Base-by-base conservation (phyloP, 2,329 filamentous ascomycete species). In the Trichophyton benhamiae region DNA sequence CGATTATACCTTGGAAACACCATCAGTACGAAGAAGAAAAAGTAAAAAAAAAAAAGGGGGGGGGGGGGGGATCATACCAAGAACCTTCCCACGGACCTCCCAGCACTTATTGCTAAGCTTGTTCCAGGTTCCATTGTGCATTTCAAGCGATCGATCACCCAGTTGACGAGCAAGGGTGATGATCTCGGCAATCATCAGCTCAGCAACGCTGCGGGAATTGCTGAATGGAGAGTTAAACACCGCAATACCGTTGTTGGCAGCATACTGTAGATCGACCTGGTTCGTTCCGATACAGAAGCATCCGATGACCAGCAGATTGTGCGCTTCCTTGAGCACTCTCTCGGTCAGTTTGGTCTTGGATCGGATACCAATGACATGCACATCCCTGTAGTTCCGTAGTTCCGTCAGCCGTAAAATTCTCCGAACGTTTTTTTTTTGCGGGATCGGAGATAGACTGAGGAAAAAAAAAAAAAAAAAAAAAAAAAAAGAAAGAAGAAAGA, bases 151-250 rank as follows among this genome's bases (percentile, higher is more conserved):
- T 68, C 94, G 89, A 75, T 99, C 94, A 65, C 89, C 87, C 38
- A 99, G 81, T 76, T 99, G 94, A 63, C 94, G 87, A 22, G 94
- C 94, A 60, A 99, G 85, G 44, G 82, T 80, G 70, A 99, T 96
- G 71, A 99, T 91, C 76, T 96, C 92, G 60, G 81, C 87, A 72
- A 99, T 96, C 68, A 97, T 91, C 61, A 97, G 81, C 79, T 99
- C 94, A 61, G 94, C 94, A 59, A 99, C 94, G 72, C 89, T 95
- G 73, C 94, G 87, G 7, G 92, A 97, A 78, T 99, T 99, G 77
- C 89, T 91, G 77, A 99, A 99, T 1, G 94, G 94, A 53, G 94
- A 97, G 78, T 99, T 99, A 84, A 99, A 99, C 66, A 99, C 94
- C 41, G 91, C 91, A 72, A 97, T 96, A 67, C 94, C 75, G 63